phyloP scores from a whole-genome alignment of 2,329 filamentous ascomycete genomes.

The Colletotrichum theobromicola region DNA sequence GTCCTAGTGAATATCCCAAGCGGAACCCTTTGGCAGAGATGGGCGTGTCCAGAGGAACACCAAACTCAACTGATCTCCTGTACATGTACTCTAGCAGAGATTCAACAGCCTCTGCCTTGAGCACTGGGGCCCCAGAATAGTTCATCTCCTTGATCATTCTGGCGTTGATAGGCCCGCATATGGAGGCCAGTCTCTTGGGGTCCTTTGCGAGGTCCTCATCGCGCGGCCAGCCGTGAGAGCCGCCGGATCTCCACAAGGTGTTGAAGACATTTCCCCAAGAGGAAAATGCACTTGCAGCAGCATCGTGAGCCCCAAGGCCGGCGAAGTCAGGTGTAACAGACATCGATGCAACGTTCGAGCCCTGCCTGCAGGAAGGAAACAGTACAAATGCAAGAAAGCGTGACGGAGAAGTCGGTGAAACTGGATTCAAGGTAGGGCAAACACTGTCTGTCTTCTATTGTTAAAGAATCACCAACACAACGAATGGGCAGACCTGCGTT shows the following conservation, averaged over 20 bases:
- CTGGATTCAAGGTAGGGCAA: neutral
- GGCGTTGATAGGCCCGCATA: slow-evolving; percentile 7
- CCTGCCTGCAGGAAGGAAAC: neutral
- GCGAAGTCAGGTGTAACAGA: neutral
- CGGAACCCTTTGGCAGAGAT: slow-evolving; percentile 25
- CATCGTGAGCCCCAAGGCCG: neutral
- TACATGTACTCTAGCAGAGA: slow-evolving; percentile 24
- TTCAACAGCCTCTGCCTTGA: slow-evolving; percentile 21
- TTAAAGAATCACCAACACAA: neutral
- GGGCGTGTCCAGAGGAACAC: slow-evolving; percentile 22
- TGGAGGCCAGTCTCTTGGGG: slow-evolving; percentile 1
- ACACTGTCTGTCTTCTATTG: neutral
- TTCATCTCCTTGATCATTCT: slow-evolving; percentile 11
- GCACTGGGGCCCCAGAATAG: slow-evolving; percentile 19
- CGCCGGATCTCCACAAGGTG: slow-evolving; percentile 1
- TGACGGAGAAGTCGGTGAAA: slow-evolving; percentile 7
- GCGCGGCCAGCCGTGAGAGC: neutral
- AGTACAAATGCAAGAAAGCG: neutral
- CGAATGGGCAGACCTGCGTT: neutral
- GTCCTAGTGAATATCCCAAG: slow-evolving; percentile 22
- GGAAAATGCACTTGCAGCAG: neutral
- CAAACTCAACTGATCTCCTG: slow-evolving; percentile 22
- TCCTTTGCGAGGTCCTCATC: slow-evolving; percentile 12
- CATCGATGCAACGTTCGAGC: neutral
- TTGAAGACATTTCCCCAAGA: neutral